phyloP scores from a whole-genome alignment of 1,139 yeast genomes.

The Kluyveromyces sp. region DNA sequence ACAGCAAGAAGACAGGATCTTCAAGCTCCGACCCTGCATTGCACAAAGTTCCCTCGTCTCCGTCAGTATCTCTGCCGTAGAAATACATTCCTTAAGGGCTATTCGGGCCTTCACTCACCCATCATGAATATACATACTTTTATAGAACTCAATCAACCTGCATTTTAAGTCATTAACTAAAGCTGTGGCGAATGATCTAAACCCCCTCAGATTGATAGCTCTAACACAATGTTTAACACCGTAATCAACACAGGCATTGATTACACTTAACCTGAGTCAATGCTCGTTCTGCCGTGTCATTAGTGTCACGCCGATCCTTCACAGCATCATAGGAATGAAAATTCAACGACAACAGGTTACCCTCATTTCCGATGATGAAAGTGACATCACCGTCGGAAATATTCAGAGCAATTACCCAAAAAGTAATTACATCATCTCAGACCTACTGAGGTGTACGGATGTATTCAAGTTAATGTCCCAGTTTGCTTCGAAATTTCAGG shows the following conservation, averaged over 20 bases:
- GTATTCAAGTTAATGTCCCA: not conserved
- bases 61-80: not conserved
- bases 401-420: not conserved
- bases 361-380: not conserved
- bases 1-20: constrained; percentile 1
- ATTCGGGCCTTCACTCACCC: not conserved
- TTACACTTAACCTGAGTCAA: no score
- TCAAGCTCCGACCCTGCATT: not conserved
- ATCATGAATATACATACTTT: not conserved
- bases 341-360: constrained; percentile 6
- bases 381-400: constrained; percentile 9
- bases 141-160: not conserved
- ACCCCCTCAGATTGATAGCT: no score
- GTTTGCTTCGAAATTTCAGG: not conserved
- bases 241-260: no score
- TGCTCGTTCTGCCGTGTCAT: no score
- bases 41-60: not conserved
- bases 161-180: not conserved
- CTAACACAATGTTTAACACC: no score
- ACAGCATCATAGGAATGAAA: no score
- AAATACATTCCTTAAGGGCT: not conserved
- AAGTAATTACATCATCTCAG: not conserved
- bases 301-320: no score
- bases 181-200: no score
- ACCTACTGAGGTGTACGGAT: constrained; percentile 1